Evolutionary conservation across 176 grass and related monocot genomes (phyloP), one percentile per base, ranked within the genome.

Genomic region (Paspalum vaginatum): DNA sequence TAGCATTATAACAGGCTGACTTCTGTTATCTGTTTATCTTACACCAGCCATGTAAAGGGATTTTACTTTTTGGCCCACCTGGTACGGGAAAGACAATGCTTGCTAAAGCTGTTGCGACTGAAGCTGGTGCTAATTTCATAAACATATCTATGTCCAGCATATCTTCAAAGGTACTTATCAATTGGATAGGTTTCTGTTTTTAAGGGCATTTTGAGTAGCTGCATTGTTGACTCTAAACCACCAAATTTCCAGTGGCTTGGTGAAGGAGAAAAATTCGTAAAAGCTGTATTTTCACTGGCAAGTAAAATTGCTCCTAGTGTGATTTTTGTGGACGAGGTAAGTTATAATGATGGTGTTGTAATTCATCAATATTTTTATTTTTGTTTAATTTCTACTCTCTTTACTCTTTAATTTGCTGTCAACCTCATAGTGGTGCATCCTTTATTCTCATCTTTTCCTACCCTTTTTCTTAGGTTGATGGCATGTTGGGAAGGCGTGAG

Each of bases 81-180:
- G 95, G 95, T 51, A 98, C 90, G 11, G 95, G 95, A n/a, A 98
- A 98, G 83, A 98, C 95, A 4, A 98, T 98, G 95, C 95, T 98
- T 86, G 92, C 95, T 37, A 98, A 98, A 79, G 90, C 95, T 85
- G 95, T 98, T 72, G 95, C 92, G 66, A 98, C 95, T 52, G 95
- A 98, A 75, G 95, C 95, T 72, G 95, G 95, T 84, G 95, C 95
- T 25, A 98, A 98, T 70, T 98, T 98, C 79, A 98, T 98, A 80
- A 98, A 98, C 77, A 91, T 95, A 89, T 98, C 95, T 22, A 98
- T 98, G 95, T 98, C 95, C 16, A 98, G 95, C 82, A 95, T 98
- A 42, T 93, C 92, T 65, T 98, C 95, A 8, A 98, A 98, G 95
- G 95, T 98, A 79, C 49, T 76, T 14, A 24, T 49, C 16, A 61